A percentile compares a stretch with the other conserved stretches of the same genome.
These are phyloP conservation scores for Mucor sp. DNA, from an alignment of 371 early-diverging fungal genomes.

Conservation along the genomic window DNA sequence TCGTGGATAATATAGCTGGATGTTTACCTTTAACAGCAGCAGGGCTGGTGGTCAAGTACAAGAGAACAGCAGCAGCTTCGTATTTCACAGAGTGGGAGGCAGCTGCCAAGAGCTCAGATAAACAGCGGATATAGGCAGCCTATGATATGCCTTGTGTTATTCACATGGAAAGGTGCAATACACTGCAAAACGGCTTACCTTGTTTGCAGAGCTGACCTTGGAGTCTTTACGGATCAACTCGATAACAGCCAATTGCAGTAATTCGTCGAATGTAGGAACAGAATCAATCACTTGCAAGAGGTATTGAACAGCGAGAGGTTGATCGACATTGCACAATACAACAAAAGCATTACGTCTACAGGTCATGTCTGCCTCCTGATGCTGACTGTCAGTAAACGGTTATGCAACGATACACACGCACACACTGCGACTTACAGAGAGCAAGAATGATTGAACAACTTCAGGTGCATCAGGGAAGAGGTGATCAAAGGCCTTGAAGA, in stretches of 20 bases:
- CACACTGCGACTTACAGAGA: slow-evolving; percentile 44
- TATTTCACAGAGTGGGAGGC: slow-evolving; percentile 91
- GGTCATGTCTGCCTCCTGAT: slow-evolving; percentile 87
- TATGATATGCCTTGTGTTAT: slow-evolving; percentile 7
- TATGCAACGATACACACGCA: not conserved
- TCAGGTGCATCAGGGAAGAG: slow-evolving; percentile 97
- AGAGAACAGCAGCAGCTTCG: slow-evolving; percentile 94
- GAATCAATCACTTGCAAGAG: slow-evolving; percentile 72
- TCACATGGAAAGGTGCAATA: not conserved
- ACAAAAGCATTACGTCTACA: slow-evolving; percentile 95
- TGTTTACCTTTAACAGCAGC: slow-evolving; percentile 84
- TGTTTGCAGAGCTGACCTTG: slow-evolving; percentile 75
- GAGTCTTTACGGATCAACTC: slow-evolving; percentile 95
- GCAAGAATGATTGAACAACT: slow-evolving; percentile 78
- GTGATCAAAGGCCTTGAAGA: slow-evolving; percentile 85
- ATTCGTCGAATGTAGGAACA: slow-evolving; percentile 84
- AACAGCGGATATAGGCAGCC: slow-evolving; percentile 86
- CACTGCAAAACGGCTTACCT: slow-evolving; percentile 47
- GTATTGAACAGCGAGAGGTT: slow-evolving; percentile 82
- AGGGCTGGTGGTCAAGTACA: slow-evolving; percentile 84
- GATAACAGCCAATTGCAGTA: slow-evolving; percentile 90
- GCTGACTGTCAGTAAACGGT: not conserved
- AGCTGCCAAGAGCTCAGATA: slow-evolving; percentile 82
- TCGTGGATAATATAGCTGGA: not conserved
- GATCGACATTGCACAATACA: slow-evolving; percentile 82